Evolutionary conservation across 2,329 filamentous ascomycete genomes (phyloP).

Genomic region (Parascedosporium putredinis): DNA sequence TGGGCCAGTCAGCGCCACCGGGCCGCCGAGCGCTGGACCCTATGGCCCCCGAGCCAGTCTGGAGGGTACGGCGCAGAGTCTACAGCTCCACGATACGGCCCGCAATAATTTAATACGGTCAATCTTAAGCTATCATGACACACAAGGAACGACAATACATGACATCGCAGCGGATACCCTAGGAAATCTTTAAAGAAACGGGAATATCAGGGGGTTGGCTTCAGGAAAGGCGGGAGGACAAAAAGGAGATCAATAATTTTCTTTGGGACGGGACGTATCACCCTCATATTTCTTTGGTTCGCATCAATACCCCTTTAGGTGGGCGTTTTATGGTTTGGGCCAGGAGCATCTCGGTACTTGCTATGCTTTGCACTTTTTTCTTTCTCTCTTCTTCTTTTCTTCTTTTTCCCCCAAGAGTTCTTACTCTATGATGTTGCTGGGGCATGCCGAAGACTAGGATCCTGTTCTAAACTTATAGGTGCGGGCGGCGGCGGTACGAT

Average conservation of each 20-base stretch:
- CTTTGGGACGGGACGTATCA: background rate
- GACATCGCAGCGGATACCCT: background rate
- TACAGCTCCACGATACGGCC: background rate
- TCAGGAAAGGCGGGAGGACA: background rate
- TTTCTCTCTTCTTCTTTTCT: background rate
- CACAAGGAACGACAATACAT: background rate
- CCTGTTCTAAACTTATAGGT: background rate
- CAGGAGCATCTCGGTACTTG: background rate
- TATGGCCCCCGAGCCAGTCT: background rate
- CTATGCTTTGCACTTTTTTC: too few species aligned
- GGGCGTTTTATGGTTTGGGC: conserved; percentile 1
- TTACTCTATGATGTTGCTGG: background rate
- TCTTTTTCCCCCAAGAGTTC: background rate
- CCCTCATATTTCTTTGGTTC: conserved; percentile 1
- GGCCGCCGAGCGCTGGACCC: conserved; percentile 3
- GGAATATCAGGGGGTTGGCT: too few species aligned
- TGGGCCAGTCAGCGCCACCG: conserved; percentile 1
- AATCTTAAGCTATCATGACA: background rate
- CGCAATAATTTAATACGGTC: background rate
- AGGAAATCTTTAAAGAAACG: background rate
- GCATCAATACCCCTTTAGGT: conserved; percentile 3
- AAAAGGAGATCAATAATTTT: background rate
- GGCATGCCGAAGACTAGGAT: background rate
- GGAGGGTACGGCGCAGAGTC: background rate
- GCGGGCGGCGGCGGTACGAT: background rate